Evolutionary conservation across 1,284 basidiomycete genomes (phyloP).

Genomic region (Ganoderma sinense): DNA sequence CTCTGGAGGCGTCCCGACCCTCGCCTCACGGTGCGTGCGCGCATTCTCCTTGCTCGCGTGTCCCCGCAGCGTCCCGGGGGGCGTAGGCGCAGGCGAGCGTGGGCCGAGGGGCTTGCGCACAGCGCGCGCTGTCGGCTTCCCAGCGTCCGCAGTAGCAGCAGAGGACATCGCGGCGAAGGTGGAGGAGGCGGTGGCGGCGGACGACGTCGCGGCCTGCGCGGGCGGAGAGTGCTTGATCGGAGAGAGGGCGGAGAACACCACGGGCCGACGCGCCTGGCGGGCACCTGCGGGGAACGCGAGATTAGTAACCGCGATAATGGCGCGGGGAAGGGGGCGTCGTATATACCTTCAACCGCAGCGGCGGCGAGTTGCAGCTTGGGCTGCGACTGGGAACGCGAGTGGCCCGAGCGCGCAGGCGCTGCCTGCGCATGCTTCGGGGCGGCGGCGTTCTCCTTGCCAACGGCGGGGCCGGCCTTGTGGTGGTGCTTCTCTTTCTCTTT

Average conservation of each 20-base stretch:
- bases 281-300: conserved; percentile 7
- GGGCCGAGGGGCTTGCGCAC: conserved; percentile 37
- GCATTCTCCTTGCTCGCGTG: conserved; percentile 34
- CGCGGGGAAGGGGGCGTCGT: neutral
- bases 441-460: conserved; percentile 25
- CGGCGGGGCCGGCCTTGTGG: conserved; percentile 9
- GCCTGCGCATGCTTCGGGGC: conserved; percentile 12
- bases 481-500: conserved; percentile 23
- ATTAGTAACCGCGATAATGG: neutral
- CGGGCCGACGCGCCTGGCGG: conserved; percentile 32
- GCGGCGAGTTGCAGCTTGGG: conserved; percentile 35
- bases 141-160: neutral
- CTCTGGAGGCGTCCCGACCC: neutral
- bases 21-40: neutral
- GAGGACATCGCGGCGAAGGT: conserved; percentile 8
- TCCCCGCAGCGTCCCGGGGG: conserved; percentile 10
- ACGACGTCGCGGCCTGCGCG: conserved; percentile 9
- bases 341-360: conserved; percentile 10
- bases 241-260: conserved; percentile 37
- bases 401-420: conserved; percentile 23
- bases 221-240: conserved; percentile 40
- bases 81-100: conserved; percentile 32
- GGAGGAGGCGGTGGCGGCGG: neutral
- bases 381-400: conserved; percentile 41
- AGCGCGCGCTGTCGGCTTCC: conserved; percentile 9